Percentiles rank a stretch among this genome's conserved stretches.
These are phyloP conservation scores for Blastobotrys aristatus DNA, from an alignment of 1,139 yeast species.

Conservation along the genomic window DNA sequence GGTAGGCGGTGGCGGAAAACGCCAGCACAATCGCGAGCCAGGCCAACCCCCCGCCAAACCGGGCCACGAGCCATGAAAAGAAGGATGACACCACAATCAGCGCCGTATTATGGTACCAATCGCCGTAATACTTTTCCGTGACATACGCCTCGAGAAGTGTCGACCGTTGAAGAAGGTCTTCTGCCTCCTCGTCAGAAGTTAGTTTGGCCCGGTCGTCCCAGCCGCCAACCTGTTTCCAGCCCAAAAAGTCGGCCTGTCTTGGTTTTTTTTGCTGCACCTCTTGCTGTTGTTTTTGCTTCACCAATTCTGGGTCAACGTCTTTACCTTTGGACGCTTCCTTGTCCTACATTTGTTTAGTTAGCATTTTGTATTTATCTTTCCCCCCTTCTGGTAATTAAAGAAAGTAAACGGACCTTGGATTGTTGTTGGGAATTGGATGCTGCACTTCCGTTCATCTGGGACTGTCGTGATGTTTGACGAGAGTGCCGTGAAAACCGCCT, in stretches of 20 bases:
- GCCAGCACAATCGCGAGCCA: slow-evolving; percentile 71
- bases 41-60: slow-evolving; percentile 70
- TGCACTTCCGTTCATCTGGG: too few relatives aligned
- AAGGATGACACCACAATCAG: slow-evolving; percentile 59
- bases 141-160: slow-evolving; percentile 68
- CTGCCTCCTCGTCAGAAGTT: slow-evolving; percentile 56
- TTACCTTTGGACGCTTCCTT: slow-evolving; percentile 10
- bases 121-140: slow-evolving; percentile 75
- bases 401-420: too few relatives aligned
- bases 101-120: slow-evolving; percentile 90
- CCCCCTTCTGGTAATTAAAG: background rate
- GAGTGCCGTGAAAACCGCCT: too few relatives aligned
- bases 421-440: too few relatives aligned
- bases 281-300: slow-evolving; percentile 7
- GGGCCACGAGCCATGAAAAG: slow-evolving; percentile 74
- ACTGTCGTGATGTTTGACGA: too few relatives aligned
- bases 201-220: slow-evolving; percentile 68
- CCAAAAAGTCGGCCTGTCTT: slow-evolving; percentile 39
- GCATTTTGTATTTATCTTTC: background rate
- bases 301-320: slow-evolving; percentile 10
- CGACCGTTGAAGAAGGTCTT: slow-evolving; percentile 57
- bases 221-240: slow-evolving; percentile 93
- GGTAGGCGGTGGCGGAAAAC: slow-evolving; percentile 59
- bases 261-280: slow-evolving; percentile 13
- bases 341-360: background rate